Conservation (phyloP, 352 stramenopile species). For the Globisporangium camurandrum region DNA sequence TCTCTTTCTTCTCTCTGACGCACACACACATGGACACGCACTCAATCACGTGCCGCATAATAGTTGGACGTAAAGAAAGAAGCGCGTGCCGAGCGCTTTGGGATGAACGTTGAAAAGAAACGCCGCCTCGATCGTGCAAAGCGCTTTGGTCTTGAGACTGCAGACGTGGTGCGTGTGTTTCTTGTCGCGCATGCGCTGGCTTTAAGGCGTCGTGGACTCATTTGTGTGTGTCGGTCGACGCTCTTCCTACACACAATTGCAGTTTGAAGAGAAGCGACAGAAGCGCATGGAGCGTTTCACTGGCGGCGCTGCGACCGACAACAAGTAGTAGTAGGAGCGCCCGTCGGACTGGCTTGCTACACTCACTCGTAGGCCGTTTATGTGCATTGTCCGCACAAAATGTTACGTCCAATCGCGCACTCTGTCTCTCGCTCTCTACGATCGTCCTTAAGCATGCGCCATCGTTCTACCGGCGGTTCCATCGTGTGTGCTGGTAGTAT, state of each 20-base stretch:
- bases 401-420: too few species aligned
- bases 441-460: too few species aligned
- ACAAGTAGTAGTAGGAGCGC: constrained; percentile 4
- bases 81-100: constrained; percentile 72
- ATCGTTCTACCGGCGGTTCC: too few species aligned
- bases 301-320: constrained; percentile 10
- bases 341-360: neutral
- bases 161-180: constrained; percentile 52
- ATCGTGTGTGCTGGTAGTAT: too few species aligned
- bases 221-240: too few species aligned
- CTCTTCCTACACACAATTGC: too few species aligned
- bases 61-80: constrained; percentile 82
- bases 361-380: neutral
- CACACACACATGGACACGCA: constrained; percentile 2
- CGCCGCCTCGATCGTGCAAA: constrained; percentile 75
- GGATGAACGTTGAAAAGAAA: constrained; percentile 75
- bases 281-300: constrained; percentile 65
- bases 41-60: neutral
- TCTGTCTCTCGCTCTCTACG: neutral
- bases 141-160: constrained; percentile 76
- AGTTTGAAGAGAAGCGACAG: constrained; percentile 73
- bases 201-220: constrained; percentile 15
- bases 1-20: neutral
- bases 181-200: too few species aligned
- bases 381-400: too few species aligned